Conservation (phyloP, 257 asterid genomes). For the Forsythia suspensa region DNA sequence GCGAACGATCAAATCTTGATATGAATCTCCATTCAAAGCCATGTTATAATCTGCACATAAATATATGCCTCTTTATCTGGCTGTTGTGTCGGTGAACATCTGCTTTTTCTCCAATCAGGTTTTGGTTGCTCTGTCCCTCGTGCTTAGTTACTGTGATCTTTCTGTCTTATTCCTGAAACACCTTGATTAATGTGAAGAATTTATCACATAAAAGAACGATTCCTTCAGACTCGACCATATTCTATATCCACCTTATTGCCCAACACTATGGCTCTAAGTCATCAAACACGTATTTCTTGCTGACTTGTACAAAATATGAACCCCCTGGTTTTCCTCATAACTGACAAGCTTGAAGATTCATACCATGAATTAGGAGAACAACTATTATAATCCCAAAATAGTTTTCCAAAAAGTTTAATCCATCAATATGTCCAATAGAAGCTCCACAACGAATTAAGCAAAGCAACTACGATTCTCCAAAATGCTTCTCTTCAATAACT, state of each 20-base stretch:
- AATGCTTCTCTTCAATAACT: neutral
- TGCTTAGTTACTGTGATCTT: neutral
- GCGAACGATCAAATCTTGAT: neutral
- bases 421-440: constrained; percentile 7
- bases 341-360: constrained; percentile 15
- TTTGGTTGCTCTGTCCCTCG: neutral
- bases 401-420: constrained; percentile 1
- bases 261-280: neutral
- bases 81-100: neutral
- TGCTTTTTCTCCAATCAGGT: neutral
- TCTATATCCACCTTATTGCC: neutral
- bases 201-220: neutral
- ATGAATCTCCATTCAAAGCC: neutral
- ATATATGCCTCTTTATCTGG: constrained; percentile 5
- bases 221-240: neutral
- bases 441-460: neutral
- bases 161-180: neutral
- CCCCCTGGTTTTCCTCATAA: constrained; percentile 21
- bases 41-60: neutral
- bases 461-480: constrained; percentile 11
- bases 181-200: neutral
- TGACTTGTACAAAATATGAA: neutral
- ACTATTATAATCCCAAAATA: neutral
- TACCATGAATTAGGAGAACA: neutral
- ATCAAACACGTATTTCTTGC: constrained; percentile 5